Evolutionary conservation across 306 rosid genomes (phyloP).

Genomic region (Inga oerstediana): DNA sequence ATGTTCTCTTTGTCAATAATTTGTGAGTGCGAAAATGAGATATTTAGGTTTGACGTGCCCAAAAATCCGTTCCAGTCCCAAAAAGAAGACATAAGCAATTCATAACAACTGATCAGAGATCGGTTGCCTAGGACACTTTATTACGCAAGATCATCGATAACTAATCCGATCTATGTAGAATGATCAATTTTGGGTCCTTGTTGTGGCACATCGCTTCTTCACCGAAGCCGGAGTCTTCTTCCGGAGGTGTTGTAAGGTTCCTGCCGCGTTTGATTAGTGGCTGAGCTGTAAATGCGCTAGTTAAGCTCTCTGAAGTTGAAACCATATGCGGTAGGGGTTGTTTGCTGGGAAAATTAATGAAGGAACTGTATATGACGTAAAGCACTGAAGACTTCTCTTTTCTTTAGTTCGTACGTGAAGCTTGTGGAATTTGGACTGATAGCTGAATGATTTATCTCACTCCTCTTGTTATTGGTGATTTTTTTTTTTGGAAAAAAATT

Average conservation of each 20-base stretch:
- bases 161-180: neutral
- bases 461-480: neutral
- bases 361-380: neutral
- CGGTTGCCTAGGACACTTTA: neutral
- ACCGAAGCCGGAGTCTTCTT: neutral
- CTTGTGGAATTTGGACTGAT: constrained; percentile 10
- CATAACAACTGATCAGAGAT: neutral
- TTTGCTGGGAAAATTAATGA: neutral
- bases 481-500: neutral
- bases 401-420: neutral
- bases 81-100: neutral
- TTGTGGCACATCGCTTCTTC: neutral
- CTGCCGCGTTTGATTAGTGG: neutral
- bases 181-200: neutral
- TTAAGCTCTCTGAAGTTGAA: constrained; percentile 14
- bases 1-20: neutral
- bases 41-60: neutral
- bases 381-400: neutral
- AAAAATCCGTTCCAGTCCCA: neutral
- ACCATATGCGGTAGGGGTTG: constrained; percentile 8
- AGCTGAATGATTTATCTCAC: neutral
- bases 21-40: neutral
- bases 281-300: neutral
- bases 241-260: neutral
- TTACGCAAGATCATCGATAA: neutral